Evolutionary conservation across 805 yeast genomes (phyloP).

Genomic region (Jamesozyma jinghongensis): DNA sequence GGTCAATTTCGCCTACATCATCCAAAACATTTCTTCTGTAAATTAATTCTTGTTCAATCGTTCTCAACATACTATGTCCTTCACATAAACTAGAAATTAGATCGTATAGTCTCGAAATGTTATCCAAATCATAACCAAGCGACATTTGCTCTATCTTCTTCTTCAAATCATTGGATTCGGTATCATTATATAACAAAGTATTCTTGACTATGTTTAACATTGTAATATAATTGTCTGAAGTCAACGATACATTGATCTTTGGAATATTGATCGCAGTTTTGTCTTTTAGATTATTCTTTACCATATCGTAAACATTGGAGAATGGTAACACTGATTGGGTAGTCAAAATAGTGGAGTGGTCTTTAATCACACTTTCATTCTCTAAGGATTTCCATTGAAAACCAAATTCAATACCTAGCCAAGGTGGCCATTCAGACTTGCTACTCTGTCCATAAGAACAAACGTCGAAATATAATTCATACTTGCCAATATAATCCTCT

Average conservation of each 20-base stretch:
- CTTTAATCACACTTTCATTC: conserved; percentile 48
- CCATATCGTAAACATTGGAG: conserved; percentile 28
- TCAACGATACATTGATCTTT: conserved; percentile 53
- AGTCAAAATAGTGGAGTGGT: conserved; percentile 52
- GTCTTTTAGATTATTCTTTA: conserved; percentile 31
- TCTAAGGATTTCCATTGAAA: conserved; percentile 42
- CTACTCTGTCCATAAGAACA: conserved; percentile 51
- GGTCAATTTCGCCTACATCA: conserved; percentile 40
- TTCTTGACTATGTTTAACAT: conserved; percentile 54
- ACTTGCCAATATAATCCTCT: conserved; percentile 35
- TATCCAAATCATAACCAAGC: conserved; percentile 62
- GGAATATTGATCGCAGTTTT: conserved; percentile 60
- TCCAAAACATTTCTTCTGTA: conserved; percentile 42
- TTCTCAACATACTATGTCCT: conserved; percentile 35
- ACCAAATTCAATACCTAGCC: conserved; percentile 69
- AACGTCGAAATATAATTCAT: conserved; percentile 37
- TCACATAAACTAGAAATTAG: conserved; percentile 43
- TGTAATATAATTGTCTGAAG: conserved; percentile 64
- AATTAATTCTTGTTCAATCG: conserved; percentile 39
- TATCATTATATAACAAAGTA: conserved; percentile 65
- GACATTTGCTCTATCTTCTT: conserved; percentile 57
- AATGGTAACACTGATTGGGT: conserved; percentile 46
- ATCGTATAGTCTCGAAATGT: conserved; percentile 40
- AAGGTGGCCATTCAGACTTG: conserved; percentile 70
- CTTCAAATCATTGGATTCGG: conserved; percentile 46